Conservation (phyloP, 192 early-diverging fungal species). For the Coemansia sp. region DNA sequence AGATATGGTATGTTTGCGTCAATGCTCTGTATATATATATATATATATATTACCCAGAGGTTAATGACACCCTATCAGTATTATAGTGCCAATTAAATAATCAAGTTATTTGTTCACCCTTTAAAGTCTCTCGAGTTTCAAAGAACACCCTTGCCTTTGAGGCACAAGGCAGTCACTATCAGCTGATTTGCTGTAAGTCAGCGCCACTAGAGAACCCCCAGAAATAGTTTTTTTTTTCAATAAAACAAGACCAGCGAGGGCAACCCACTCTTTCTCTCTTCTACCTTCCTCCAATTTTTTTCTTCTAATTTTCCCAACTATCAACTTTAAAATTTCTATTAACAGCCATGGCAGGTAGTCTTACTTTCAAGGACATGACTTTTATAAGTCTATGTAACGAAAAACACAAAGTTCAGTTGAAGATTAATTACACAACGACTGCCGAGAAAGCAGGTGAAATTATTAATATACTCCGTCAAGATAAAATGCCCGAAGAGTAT, state of each 20-base stretch:
- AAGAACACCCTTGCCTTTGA: background rate
- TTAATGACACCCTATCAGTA: too few species aligned
- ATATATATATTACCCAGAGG: too few species aligned
- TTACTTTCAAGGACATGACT: background rate
- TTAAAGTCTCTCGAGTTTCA: background rate
- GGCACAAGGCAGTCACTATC: background rate
- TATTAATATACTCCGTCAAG: background rate
- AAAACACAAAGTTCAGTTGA: background rate
- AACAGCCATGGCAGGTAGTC: background rate
- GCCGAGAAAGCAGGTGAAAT: background rate
- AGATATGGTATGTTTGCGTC: too few species aligned
- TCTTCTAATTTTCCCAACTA: background rate
- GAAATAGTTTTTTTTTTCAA: background rate
- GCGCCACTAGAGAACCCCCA: background rate
- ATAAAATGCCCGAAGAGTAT: background rate
- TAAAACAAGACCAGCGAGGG: background rate
- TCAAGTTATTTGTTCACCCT: background rate
- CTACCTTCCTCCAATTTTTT: background rate
- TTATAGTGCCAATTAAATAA: background rate
- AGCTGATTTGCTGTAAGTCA: background rate
- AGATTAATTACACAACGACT: background rate
- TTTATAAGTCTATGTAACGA: background rate
- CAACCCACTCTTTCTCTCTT: background rate
- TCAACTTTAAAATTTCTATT: background rate
- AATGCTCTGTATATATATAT: too few species aligned